phyloP scores from a whole-genome alignment of 78 protist genomes.

The slime mould (Dictyostelium discoideum) region DNA sequence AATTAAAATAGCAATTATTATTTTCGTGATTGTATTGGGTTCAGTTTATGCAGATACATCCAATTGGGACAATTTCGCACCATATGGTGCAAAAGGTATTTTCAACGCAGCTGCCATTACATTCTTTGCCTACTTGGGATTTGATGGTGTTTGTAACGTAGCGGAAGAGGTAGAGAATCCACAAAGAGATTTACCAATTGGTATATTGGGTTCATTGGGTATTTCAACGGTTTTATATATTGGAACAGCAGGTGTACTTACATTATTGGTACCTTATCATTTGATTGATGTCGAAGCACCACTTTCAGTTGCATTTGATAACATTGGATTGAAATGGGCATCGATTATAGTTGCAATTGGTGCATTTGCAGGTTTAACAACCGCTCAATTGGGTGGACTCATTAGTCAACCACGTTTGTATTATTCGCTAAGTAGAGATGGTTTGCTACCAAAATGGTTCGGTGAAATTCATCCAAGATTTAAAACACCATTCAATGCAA shows the following conservation, averaged over 20 bases:
- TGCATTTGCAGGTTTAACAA: constrained; percentile 74
- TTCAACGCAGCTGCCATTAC: constrained; percentile 75
- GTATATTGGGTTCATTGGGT: constrained; percentile 67
- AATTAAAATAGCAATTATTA: constrained; percentile 59
- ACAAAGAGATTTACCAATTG: constrained; percentile 83
- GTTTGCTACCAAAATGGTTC: constrained; percentile 73
- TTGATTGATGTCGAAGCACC: constrained; percentile 74
- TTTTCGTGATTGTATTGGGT: constrained; percentile 69
- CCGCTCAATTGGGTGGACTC: constrained; percentile 63
- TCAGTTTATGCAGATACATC: constrained; percentile 36
- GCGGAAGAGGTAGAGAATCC: constrained; percentile 85
- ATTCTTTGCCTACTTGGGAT: constrained; percentile 85
- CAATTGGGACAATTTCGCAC: constrained; percentile 71
- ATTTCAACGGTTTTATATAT: constrained; percentile 70
- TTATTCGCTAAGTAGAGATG: constrained; percentile 50
- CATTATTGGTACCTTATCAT: constrained; percentile 72
- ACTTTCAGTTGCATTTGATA: constrained; percentile 55
- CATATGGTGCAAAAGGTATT: constrained; percentile 70
- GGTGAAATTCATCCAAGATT: constrained; percentile 51
- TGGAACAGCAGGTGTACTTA: constrained; percentile 29
- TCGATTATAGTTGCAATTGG: constrained; percentile 64
- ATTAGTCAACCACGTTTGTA: constrained; percentile 61
- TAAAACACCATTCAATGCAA: constrained; percentile 77
- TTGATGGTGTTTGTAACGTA: constrained; percentile 79
- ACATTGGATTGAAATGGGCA: constrained; percentile 74